Base-by-base conservation (phyloP, 306 rosid species). In the Pyrus communis region DNA sequence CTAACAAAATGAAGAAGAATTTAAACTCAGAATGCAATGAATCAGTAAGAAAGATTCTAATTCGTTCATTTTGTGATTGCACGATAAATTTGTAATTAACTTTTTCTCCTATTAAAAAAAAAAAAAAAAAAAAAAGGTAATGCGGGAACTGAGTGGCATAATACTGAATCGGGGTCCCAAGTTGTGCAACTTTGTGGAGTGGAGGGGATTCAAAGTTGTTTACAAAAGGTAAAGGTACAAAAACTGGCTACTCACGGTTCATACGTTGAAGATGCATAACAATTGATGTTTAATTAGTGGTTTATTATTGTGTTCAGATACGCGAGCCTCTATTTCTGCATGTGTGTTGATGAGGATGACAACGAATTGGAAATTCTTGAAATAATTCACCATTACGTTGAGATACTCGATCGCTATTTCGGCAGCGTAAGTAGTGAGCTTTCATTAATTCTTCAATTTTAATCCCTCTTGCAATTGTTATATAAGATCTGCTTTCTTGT, bases 141-240 rank as follows among this genome's bases (percentile, higher is more conserved):
- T 93, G 74, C 87, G 94, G 62, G 98, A 93, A 71, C 76, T 91
- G 61, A 90, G 91, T 69, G 83, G 93, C 35, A 42, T 81, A 76
- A 82, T 93, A 77, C 82, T 92, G 59, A 84, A 88, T 49, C 86
- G 98, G 70, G 88, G 86, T 12, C 96, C 95, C 4, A 92, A 85
- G 76, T 84, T 94, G 2, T 92, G 97, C 81, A 92, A 94, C 74
- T 90, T 94, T 27, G 96, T 94, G 81, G 98, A 92, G 31, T 89
- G 97, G 97, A 90, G 88, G 65, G 98, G 98, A 77, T 82, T 83
- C 67, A 92, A 85, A 90, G 97, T 90, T 75, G 97, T 94, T 63
- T 94, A 94, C 66, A 90, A 89, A 85, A 89, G 98, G 98, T 92
- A 52, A 18, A 18, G 6, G 58, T 6, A 7, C 40, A 15, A 15